Conservation (phyloP, 1,284 basidiomycete genomes). For the Leccinum fallax region DNA sequence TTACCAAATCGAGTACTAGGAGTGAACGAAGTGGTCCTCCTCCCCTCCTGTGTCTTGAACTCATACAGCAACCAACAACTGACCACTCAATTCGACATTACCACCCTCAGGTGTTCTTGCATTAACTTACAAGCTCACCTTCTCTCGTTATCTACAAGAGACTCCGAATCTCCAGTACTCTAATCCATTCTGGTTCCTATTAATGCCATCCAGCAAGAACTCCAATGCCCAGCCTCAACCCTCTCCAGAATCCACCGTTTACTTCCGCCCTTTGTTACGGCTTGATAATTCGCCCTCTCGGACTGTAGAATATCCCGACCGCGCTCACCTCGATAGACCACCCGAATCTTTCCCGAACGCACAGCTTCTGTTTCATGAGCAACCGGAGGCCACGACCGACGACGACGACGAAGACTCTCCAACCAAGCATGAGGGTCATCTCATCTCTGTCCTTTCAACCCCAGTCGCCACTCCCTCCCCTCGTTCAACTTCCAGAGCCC, state of each 20-base stretch:
- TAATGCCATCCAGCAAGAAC: constrained; percentile 34
- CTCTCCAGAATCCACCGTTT: constrained; percentile 19
- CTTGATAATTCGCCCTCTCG: constrained; percentile 33
- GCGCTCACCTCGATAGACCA: constrained; percentile 13
- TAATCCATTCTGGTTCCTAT: constrained; percentile 22
- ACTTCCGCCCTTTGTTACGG: constrained; percentile 33
- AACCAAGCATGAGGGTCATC: constrained; percentile 33
- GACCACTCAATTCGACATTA: neutral
- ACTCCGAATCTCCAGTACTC: constrained; percentile 18
- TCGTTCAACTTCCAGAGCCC: constrained; percentile 10
- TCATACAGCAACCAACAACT: neutral
- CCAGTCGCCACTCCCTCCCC: constrained; percentile 15
- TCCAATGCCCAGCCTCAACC: constrained; percentile 27
- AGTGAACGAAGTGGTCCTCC: constrained; percentile 5
- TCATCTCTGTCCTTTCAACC: constrained; percentile 18
- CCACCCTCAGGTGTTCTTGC: constrained; percentile 28
- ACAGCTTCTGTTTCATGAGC: constrained; percentile 13
- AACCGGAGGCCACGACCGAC: constrained; percentile 11
- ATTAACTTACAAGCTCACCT: constrained; percentile 37
- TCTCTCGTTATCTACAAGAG: constrained; percentile 21
- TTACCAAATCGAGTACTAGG: constrained; percentile 15
- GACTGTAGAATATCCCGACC: constrained; percentile 14
- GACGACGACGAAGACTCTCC: constrained; percentile 27
- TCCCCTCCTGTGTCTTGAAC: constrained; percentile 23
- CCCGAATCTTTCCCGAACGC: constrained; percentile 7